Conservation (phyloP, 257 asterid species). For the Jacaranda copaia region DNA sequence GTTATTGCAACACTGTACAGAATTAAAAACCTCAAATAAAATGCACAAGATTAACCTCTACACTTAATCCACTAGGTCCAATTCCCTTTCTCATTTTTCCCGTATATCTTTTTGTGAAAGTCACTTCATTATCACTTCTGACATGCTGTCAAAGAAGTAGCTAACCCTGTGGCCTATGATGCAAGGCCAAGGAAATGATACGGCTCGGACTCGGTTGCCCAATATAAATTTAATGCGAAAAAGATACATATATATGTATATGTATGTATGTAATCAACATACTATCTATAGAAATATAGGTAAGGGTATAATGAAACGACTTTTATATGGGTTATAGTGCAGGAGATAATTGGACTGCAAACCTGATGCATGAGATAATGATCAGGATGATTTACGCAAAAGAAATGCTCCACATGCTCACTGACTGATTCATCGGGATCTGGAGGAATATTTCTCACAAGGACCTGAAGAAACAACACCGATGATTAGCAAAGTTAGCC, state of each 20-base stretch:
- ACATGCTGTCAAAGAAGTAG: too few species aligned
- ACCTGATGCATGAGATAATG: conserved; percentile 86
- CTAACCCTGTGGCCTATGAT: too few species aligned
- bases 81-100: neutral
- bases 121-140: neutral
- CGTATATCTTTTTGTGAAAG: neutral
- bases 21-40: neutral
- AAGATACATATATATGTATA: too few species aligned
- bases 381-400: conserved; percentile 87
- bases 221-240: too few species aligned
- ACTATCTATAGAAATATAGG: too few species aligned
- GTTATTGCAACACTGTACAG: conserved; percentile 26
- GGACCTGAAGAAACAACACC: conserved; percentile 65
- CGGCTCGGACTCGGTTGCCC: too few species aligned
- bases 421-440: conserved; percentile 92
- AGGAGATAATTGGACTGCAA: neutral
- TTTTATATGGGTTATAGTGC: too few species aligned
- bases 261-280: too few species aligned
- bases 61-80: too few species aligned
- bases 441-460: conserved; percentile 95
- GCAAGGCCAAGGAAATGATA: too few species aligned
- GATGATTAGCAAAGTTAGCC: neutral
- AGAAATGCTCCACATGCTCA: conserved; percentile 95
- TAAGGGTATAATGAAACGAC: too few species aligned
- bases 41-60: too few species aligned